These are phyloP conservation scores for Angomonas deanei DNA, from an alignment of 208 protist genomes.

Conservation along the genomic window DNA sequence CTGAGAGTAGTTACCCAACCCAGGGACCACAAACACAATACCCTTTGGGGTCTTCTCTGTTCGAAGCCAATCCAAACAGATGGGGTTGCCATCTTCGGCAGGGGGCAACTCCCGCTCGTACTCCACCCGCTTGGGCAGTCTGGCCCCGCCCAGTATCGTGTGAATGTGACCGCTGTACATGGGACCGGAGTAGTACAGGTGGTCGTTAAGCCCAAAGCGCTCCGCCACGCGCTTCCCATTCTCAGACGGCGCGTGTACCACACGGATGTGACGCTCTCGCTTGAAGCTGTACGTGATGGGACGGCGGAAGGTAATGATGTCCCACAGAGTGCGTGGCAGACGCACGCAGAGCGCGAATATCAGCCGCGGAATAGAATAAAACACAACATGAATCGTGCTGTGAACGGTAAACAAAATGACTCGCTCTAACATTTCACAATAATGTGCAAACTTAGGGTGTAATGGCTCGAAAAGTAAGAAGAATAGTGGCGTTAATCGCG, in stretches of 20 bases:
- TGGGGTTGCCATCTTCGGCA: slow-evolving; percentile 43
- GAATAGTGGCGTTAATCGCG: no score
- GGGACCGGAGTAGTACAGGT: slow-evolving; percentile 39
- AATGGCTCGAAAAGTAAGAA: no score
- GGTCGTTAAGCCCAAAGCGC: slow-evolving; percentile 24
- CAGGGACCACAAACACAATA: slow-evolving; percentile 45
- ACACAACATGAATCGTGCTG: slow-evolving; percentile 19
- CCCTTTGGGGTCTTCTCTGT: slow-evolving; percentile 9
- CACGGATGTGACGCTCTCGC: slow-evolving; percentile 22
- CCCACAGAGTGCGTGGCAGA: slow-evolving; percentile 28
- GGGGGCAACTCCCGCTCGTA: slow-evolving; percentile 41
- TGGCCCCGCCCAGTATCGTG: slow-evolving; percentile 30
- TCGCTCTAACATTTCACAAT: slow-evolving; percentile 18
- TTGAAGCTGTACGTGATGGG: slow-evolving; percentile 19
- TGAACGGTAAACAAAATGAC: slow-evolving; percentile 16
- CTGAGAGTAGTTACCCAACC: slow-evolving; percentile 36
- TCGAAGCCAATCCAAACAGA: slow-evolving; percentile 52
- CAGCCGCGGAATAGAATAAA: slow-evolving; percentile 25
- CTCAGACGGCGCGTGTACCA: slow-evolving; percentile 18
- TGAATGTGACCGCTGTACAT: slow-evolving; percentile 57
- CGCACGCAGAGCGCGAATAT: slow-evolving; percentile 28
- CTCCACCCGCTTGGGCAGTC: slow-evolving; percentile 13
- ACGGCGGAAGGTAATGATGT: slow-evolving; percentile 20
- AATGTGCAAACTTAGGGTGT: no score
- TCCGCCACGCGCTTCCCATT: slow-evolving; percentile 11